A percentile compares a stretch with the other conserved stretches of the same genome.
phyloP scores from a whole-genome alignment of 768 basidiomycete genomes.

The Gymnopilus dilepis region DNA sequence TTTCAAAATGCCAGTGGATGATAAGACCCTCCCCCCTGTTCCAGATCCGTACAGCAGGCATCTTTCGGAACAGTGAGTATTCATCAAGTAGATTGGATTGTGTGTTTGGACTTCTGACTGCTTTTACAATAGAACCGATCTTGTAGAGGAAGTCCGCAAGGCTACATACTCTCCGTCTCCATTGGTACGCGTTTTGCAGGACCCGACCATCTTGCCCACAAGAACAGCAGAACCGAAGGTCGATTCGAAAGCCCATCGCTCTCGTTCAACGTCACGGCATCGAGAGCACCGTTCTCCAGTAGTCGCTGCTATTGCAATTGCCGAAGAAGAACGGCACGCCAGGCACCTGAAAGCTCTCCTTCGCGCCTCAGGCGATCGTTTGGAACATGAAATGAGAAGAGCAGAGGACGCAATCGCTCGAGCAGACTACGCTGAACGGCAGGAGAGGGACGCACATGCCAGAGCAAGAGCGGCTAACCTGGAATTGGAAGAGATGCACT shows the following conservation, averaged over 20 bases:
- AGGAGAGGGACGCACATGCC: constrained; percentile 44
- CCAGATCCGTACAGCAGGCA: constrained; percentile 4
- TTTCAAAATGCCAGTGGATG: constrained; percentile 27
- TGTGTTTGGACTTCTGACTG: background rate
- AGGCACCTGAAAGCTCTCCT: constrained; percentile 59
- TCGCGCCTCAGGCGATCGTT: constrained; percentile 52
- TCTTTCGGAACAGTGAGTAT: constrained; percentile 12
- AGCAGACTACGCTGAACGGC: constrained; percentile 56
- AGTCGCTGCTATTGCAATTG: constrained; percentile 46
- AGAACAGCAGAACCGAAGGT: constrained; percentile 13
- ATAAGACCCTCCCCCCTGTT: constrained; percentile 26
- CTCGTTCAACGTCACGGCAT: constrained; percentile 36
- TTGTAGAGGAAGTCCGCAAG: constrained; percentile 28
- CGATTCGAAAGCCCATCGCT: constrained; percentile 35
- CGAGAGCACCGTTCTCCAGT: constrained; percentile 44
- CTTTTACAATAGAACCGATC: constrained; percentile 16
- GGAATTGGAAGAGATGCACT: constrained; percentile 42
- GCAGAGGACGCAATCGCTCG: constrained; percentile 57
- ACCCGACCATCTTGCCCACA: constrained; percentile 25
- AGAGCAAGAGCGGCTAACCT: constrained; percentile 47
- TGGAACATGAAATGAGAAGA: constrained; percentile 61
- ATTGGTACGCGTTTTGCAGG: constrained; percentile 27
- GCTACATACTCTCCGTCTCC: constrained; percentile 33
- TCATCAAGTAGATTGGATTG: background rate
- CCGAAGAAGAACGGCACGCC: constrained; percentile 62